These are phyloP conservation scores for Pholiota conissans DNA, from an alignment of 768 basidiomycete species.

Conservation along the genomic window DNA sequence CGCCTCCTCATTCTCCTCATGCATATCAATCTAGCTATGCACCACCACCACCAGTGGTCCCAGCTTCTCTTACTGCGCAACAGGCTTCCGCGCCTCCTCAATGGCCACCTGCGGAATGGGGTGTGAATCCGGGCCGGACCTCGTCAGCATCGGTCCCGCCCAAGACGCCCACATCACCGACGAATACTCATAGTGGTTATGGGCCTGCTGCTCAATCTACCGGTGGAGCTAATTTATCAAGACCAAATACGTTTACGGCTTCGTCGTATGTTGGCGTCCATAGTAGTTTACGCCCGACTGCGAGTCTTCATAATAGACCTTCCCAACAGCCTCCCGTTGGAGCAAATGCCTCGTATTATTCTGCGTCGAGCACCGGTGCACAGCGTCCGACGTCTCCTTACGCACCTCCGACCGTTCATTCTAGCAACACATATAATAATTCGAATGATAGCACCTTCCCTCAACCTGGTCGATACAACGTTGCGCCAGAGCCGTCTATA, in stretches of 20 bases:
- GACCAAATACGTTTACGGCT: constrained; percentile 30
- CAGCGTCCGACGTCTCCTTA: neutral
- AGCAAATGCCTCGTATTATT: neutral
- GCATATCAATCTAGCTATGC: neutral
- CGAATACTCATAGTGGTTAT: neutral
- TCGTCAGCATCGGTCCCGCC: constrained; percentile 13
- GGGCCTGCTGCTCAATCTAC: neutral
- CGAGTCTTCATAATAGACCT: constrained; percentile 7
- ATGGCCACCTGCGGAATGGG: constrained; percentile 49
- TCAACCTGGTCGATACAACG: neutral
- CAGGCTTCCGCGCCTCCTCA: constrained; percentile 28
- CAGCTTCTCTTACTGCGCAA: constrained; percentile 1
- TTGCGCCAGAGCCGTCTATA: neutral
- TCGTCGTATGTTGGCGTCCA: constrained; percentile 16
- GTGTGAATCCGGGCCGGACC: constrained; percentile 19
- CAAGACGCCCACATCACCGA: constrained; percentile 17
- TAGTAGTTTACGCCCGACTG: constrained; percentile 25
- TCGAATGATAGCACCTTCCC: neutral
- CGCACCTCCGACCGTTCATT: neutral
- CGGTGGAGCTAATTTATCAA: constrained; percentile 31
- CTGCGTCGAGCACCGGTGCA: neutral
- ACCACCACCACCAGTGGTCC: neutral
- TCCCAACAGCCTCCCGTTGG: neutral
- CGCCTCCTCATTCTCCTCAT: constrained; percentile 17
- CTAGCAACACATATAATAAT: neutral